Evolutionary conservation across 179 eudicot species (phyloP).

Genomic region (Silene noctiflora): DNA sequence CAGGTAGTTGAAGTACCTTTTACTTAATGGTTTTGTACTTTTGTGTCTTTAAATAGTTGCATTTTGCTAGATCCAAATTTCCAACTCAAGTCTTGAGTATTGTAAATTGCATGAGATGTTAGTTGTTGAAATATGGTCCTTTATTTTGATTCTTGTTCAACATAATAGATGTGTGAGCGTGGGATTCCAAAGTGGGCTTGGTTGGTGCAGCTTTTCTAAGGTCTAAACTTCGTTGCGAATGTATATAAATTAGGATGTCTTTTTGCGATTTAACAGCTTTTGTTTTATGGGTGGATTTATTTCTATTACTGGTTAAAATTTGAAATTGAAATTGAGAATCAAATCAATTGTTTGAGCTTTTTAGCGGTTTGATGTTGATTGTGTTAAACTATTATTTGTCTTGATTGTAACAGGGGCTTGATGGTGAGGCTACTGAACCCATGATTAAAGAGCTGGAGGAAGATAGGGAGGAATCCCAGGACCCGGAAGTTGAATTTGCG

Average conservation of each 20-base stretch:
- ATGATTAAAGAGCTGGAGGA: constrained; percentile 99
- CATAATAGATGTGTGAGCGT: not conserved
- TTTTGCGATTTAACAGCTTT: not conserved
- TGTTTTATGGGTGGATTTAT: not conserved
- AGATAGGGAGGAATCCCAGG: constrained; percentile 97
- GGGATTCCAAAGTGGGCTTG: not conserved
- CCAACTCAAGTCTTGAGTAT: not conserved
- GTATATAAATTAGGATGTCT: not conserved
- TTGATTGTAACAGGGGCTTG: constrained; percentile 69
- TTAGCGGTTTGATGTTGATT: not conserved
- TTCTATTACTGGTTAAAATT: not conserved
- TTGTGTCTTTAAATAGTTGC: not conserved
- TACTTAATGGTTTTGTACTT: not conserved
- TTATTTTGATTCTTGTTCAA: constrained; percentile 2
- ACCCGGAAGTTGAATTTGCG: constrained; percentile 98
- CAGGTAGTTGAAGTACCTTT: constrained; percentile 47
- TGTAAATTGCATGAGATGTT: not conserved
- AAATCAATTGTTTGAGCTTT: not conserved
- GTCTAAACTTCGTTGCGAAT: not conserved
- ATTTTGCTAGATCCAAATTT: not conserved
- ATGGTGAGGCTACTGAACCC: constrained; percentile 99
- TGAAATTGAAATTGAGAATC: not conserved
- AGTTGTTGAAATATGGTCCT: not conserved
- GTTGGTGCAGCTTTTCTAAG: constrained; percentile 7
- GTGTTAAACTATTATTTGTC: not conserved